Conservation (phyloP, 352 stramenopile genomes). For the Globisporangium rhizosaccharum region DNA sequence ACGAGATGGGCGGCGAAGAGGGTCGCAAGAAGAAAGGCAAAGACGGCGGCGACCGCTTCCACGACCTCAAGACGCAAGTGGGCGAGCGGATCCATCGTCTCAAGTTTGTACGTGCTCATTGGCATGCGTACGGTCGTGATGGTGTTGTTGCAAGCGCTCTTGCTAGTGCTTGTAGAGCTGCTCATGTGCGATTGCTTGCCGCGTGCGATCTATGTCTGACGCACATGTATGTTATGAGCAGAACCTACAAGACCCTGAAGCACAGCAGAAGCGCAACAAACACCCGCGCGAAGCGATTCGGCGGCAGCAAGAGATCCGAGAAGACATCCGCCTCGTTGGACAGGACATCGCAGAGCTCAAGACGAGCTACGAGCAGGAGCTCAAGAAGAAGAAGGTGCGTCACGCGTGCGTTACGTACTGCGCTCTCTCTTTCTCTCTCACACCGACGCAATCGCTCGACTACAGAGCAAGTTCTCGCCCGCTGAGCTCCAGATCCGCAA, state of each 20-base stretch:
- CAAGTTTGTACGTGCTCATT: slow-evolving; percentile 47
- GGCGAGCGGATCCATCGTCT: slow-evolving; percentile 69
- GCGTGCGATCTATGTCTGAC: not conserved
- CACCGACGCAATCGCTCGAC: not conserved
- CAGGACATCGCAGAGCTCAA: slow-evolving; percentile 75
- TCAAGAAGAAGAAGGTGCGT: slow-evolving; percentile 79
- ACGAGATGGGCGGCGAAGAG: slow-evolving; percentile 74
- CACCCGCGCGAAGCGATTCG: slow-evolving; percentile 77
- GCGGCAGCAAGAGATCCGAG: slow-evolving; percentile 72
- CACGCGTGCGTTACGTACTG: not conserved
- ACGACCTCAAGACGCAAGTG: slow-evolving; percentile 78
- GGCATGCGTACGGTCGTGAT: not conserved
- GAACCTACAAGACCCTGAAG: slow-evolving; percentile 74
- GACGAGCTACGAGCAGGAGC: slow-evolving; percentile 59
- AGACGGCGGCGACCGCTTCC: slow-evolving; percentile 64
- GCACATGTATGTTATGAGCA: slow-evolving; percentile 3
- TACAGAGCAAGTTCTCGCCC: slow-evolving; percentile 67
- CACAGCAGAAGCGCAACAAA: slow-evolving; percentile 51
- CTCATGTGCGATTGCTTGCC: not conserved
- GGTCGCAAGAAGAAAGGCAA: slow-evolving; percentile 62
- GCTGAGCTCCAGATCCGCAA: slow-evolving; percentile 75
- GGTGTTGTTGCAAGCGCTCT: too few species aligned
- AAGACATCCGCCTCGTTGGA: slow-evolving; percentile 68
- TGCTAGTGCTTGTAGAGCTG: not conserved
- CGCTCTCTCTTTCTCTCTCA: not conserved